A percentile compares a stretch with the other conserved stretches of the same genome.
phyloP scores from a whole-genome alignment of 179 eudicot genomes.

The Vitellaria paradoxa region DNA sequence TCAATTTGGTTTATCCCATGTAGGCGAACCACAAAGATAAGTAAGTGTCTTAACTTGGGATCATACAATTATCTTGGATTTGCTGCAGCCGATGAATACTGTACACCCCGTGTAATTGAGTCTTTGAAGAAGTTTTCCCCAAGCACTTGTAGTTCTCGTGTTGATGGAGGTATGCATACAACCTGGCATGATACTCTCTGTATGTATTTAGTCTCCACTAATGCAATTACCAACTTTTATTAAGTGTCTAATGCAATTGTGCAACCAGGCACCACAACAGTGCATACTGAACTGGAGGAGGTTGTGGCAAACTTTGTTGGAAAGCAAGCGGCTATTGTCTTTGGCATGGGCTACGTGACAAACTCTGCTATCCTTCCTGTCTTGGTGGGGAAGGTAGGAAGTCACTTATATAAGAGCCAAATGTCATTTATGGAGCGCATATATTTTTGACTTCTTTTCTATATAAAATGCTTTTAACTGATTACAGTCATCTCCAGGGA shows the following conservation, averaged over 20 bases:
- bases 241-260: not conserved
- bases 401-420: not conserved
- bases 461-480: not conserved
- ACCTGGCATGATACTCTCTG: not conserved
- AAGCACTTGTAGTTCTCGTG: conserved; percentile 94
- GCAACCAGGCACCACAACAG: conserved; percentile 66
- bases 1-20: conserved; percentile 18
- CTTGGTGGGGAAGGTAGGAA: conserved; percentile 72
- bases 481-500: conserved; percentile 53
- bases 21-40: conserved; percentile 75
- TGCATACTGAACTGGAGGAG: conserved; percentile 82
- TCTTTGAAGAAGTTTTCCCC: conserved; percentile 69
- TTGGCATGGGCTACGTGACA: conserved; percentile 97
- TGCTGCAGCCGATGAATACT: conserved; percentile 98
- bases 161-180: conserved; percentile 80
- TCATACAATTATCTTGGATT: conserved; percentile 99
- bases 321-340: conserved; percentile 82
- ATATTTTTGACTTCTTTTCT: not conserved
- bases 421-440: not conserved
- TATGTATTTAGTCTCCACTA: conserved; percentile 16
- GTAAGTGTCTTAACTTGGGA: conserved; percentile 88
- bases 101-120: conserved; percentile 90
- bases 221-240: not conserved
- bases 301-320: conserved; percentile 89
- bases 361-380: conserved; percentile 95